These are phyloP conservation scores for Agrocybe praecox DNA, from an alignment of 768 basidiomycete genomes.

Conservation along the genomic window DNA sequence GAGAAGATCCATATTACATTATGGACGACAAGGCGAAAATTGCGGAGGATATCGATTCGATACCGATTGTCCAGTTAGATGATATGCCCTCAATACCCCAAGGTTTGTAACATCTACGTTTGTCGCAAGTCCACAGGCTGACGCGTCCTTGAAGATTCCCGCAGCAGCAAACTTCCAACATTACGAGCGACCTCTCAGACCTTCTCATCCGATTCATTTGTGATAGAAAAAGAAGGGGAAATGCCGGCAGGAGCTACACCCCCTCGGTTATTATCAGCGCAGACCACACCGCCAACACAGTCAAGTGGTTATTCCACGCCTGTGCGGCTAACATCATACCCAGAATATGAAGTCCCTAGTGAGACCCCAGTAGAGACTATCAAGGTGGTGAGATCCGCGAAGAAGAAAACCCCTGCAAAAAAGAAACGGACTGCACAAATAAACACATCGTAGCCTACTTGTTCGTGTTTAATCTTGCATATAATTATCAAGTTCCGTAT, in stretches of 20 bases:
- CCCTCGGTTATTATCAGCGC: slow-evolving; percentile 11
- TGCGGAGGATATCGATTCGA: slow-evolving; percentile 72
- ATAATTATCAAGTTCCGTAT: slow-evolving; percentile 4
- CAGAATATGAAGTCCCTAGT: slow-evolving; percentile 53
- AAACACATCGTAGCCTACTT: background rate
- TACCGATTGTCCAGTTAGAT: slow-evolving; percentile 88
- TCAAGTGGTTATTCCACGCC: slow-evolving; percentile 31
- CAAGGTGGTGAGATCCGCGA: slow-evolving; percentile 65
- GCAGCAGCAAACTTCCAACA: slow-evolving; percentile 42
- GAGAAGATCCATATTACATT: slow-evolving; percentile 93
- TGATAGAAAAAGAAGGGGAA: slow-evolving; percentile 81
- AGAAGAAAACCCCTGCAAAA: slow-evolving; percentile 65
- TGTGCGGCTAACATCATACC: slow-evolving; percentile 43
- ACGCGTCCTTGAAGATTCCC: slow-evolving; percentile 21
- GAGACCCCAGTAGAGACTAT: slow-evolving; percentile 66
- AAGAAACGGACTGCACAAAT: slow-evolving; percentile 59
- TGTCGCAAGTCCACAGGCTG: background rate
- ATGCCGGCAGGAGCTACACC: slow-evolving; percentile 69
- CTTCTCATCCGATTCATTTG: slow-evolving; percentile 48
- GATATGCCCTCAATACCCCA: slow-evolving; percentile 55
- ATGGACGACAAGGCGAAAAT: slow-evolving; percentile 58
- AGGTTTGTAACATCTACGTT: background rate
- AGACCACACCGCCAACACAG: slow-evolving; percentile 24
- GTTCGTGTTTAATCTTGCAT: background rate
- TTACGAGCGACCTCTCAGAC: slow-evolving; percentile 42